Conservation (phyloP, 2,329 filamentous ascomycete species). For the Fusarium brachygibbosum region DNA sequence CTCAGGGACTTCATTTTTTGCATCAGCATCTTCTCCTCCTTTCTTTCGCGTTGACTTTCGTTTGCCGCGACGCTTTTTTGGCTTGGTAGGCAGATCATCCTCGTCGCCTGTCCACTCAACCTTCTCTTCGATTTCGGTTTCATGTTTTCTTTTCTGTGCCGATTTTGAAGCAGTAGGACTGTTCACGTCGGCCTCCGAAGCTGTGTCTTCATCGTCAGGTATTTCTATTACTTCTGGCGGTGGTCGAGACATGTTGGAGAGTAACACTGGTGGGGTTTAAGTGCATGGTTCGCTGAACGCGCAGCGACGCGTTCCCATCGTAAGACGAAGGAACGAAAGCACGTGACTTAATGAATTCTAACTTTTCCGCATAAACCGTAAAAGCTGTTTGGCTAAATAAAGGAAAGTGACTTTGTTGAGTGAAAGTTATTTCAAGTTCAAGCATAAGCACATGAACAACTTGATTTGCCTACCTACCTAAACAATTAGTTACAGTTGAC, state of each 20-base stretch:
- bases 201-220: constrained; percentile 43
- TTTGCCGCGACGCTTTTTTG: constrained; percentile 58
- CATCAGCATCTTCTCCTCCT: constrained; percentile 44
- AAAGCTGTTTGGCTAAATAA: background rate
- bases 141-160: constrained; percentile 56
- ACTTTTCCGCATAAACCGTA: background rate
- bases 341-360: constrained; percentile 33
- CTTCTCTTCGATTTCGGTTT: constrained; percentile 57
- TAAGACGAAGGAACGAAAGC: constrained; percentile 37
- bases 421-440: background rate
- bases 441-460: background rate
- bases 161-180: constrained; percentile 15
- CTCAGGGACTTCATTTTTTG: constrained; percentile 55
- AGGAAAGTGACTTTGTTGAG: background rate
- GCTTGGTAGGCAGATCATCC: constrained; percentile 68
- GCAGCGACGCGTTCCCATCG: constrained; percentile 27
- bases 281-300: constrained; percentile 22
- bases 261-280: constrained; percentile 1
- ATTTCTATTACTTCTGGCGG: constrained; percentile 47
- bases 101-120: constrained; percentile 71
- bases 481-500: background rate
- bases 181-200: constrained; percentile 40
- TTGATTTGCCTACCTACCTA: background rate
- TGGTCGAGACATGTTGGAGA: constrained; percentile 30
- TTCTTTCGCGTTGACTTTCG: constrained; percentile 51